Percentiles rank a stretch among this genome's conserved stretches.
phyloP scores from a whole-genome alignment of 306 rosid species.

The Dalbergia oliveri region DNA sequence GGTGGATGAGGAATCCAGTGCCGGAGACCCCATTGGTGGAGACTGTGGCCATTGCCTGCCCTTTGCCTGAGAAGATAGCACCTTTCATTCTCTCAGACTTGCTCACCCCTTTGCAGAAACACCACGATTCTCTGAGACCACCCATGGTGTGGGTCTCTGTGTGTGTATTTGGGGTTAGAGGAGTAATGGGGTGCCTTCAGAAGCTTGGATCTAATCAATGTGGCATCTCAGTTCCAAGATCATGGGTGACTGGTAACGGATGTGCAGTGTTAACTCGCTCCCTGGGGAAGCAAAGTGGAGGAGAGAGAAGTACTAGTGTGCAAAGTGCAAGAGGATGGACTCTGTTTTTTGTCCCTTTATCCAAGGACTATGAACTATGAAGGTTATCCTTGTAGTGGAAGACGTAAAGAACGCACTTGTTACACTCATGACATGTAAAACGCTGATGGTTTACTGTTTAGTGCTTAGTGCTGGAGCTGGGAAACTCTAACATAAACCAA shows the following conservation, averaged over 20 bases:
- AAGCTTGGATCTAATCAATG: slow-evolving; percentile 50
- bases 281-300: background rate
- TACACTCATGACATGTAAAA: no score
- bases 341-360: no score
- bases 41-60: slow-evolving; percentile 75
- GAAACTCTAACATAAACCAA: no score
- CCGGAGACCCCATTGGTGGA: slow-evolving; percentile 57
- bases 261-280: background rate
- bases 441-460: no score
- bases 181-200: slow-evolving; percentile 44
- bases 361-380: no score
- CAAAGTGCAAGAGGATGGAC: background rate
- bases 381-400: no score
- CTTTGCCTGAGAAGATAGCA: slow-evolving; percentile 76
- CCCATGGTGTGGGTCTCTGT: slow-evolving; percentile 55
- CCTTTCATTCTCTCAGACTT: slow-evolving; percentile 88
- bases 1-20: slow-evolving; percentile 85
- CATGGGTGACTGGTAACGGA: slow-evolving; percentile 18
- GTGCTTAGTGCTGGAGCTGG: no score
- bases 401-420: no score
- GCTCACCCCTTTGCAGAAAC: slow-evolving; percentile 95
- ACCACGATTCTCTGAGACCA: slow-evolving; percentile 86
- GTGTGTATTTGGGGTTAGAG: background rate
- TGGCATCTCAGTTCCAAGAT: slow-evolving; percentile 33
- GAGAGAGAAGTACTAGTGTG: background rate